These are phyloP conservation scores for Corchorus olitorius DNA, from an alignment of 345 rosid genomes.

Conservation along the genomic window DNA sequence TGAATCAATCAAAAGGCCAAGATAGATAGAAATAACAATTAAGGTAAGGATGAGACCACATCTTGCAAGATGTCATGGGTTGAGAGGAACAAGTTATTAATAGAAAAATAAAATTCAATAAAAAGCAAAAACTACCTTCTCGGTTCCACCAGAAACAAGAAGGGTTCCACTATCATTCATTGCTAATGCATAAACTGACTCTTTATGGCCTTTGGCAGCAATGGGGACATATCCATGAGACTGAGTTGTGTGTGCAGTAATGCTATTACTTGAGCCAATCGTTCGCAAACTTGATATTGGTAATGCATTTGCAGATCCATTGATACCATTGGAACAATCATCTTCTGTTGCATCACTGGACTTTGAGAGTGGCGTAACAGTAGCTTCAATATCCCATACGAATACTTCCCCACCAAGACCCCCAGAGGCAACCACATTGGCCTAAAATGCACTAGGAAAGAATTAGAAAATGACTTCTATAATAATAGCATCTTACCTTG, in stretches of 20 bases:
- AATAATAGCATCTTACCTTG: constrained; percentile 12
- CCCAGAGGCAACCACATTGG: constrained; percentile 95
- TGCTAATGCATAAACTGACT: constrained; percentile 97
- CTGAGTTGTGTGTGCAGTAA: constrained; percentile 65
- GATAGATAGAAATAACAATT: background rate
- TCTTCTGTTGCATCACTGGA: constrained; percentile 74
- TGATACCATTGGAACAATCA: constrained; percentile 69
- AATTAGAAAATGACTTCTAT: constrained; percentile 55
- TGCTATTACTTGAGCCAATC: constrained; percentile 81
- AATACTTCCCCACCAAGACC: constrained; percentile 99
- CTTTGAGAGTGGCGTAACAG: constrained; percentile 71
- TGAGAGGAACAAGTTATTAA: background rate
- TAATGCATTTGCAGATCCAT: constrained; percentile 57
- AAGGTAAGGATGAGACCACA: background rate
- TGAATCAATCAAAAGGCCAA: background rate
- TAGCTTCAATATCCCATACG: constrained; percentile 99
- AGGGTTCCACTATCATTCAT: constrained; percentile 87
- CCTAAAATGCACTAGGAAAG: constrained; percentile 80
- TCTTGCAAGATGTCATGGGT: background rate
- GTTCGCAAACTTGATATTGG: constrained; percentile 75
- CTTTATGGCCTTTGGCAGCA: constrained; percentile 97
- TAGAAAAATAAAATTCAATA: background rate
- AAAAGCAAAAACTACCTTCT: constrained; percentile 63
- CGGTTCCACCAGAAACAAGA: constrained; percentile 99
- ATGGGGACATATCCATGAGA: constrained; percentile 78